A percentile compares a stretch with the other conserved stretches of the same genome.
These are phyloP conservation scores for Plantago major DNA, from an alignment of 257 asterid genomes.

Conservation along the genomic window DNA sequence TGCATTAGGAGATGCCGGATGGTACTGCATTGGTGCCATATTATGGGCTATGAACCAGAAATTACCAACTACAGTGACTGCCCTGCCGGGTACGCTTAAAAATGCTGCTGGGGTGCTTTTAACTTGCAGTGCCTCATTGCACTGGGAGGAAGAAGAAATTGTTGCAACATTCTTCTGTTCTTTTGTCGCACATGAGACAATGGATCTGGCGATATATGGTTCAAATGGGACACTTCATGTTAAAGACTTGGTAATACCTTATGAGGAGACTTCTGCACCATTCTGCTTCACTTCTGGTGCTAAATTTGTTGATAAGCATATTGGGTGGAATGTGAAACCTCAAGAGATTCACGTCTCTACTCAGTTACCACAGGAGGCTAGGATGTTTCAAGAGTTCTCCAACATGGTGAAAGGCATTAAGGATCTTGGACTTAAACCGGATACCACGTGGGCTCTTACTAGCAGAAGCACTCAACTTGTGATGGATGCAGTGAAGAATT, in stretches of 20 bases:
- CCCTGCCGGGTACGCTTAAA: conserved; percentile 37
- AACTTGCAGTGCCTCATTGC: conserved; percentile 55
- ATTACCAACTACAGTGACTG: conserved; percentile 59
- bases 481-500: conserved; percentile 61
- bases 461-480: conserved; percentile 62
- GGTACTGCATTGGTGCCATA: conserved; percentile 80
- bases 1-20: conserved; percentile 74
- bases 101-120: conserved; percentile 64
- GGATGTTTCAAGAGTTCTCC: conserved; percentile 63
- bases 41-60: conserved; percentile 66
- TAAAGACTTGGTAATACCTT: conserved; percentile 51
- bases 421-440: conserved; percentile 30
- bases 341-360: conserved; percentile 36
- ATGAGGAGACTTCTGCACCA: conserved; percentile 41
- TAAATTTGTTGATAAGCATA: conserved; percentile 51
- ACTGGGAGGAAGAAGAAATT: conserved; percentile 54
- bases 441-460: conserved; percentile 50
- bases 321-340: conserved; percentile 73
- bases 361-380: conserved; percentile 58
- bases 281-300: conserved; percentile 54
- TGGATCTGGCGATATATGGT: conserved; percentile 51
- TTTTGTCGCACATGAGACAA: conserved; percentile 51
- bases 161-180: conserved; percentile 67
- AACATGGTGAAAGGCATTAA: conserved; percentile 44
- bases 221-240: conserved; percentile 49